Conservation (phyloP, 73 alveolate genomes). For the Durusdinium trenchii region DNA sequence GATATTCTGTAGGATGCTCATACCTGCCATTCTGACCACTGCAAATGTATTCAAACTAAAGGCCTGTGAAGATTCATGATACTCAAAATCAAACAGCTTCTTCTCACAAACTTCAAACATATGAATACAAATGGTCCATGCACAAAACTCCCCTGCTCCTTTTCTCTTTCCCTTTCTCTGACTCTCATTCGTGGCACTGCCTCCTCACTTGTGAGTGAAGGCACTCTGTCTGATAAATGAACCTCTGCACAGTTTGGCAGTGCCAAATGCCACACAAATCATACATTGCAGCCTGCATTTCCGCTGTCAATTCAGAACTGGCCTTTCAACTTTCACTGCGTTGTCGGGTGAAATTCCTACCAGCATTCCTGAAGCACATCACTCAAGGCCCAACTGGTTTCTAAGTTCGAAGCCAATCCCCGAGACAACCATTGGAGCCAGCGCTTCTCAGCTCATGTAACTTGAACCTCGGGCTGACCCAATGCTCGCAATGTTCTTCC, state of each 20-base stretch:
- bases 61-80: no score
- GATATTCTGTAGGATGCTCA: slow-evolving; percentile 79
- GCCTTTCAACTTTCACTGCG: no score
- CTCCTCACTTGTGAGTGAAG: slow-evolving; percentile 77
- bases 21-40: slow-evolving; percentile 2
- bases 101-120: no score
- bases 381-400: not conserved
- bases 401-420: slow-evolving; percentile 17
- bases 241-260: not conserved
- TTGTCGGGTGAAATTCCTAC: not conserved
- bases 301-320: no score
- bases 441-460: slow-evolving; percentile 62
- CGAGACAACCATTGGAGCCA: slow-evolving; percentile 81
- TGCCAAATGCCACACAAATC: not conserved
- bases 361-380: not conserved
- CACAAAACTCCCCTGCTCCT: no score
- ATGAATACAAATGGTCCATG: not conserved
- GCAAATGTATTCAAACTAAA: not conserved
- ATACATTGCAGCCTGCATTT: no score
- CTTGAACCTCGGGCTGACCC: slow-evolving; percentile 27
- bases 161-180: no score
- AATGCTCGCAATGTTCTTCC: no score
- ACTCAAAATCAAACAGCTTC: no score
- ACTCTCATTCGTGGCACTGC: no score
- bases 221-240: slow-evolving; percentile 92